Percentiles rank a stretch among this genome's conserved stretches.
phyloP scores from a whole-genome alignment of 2,329 filamentous ascomycete species.

The Sclerotinia glacialis region DNA sequence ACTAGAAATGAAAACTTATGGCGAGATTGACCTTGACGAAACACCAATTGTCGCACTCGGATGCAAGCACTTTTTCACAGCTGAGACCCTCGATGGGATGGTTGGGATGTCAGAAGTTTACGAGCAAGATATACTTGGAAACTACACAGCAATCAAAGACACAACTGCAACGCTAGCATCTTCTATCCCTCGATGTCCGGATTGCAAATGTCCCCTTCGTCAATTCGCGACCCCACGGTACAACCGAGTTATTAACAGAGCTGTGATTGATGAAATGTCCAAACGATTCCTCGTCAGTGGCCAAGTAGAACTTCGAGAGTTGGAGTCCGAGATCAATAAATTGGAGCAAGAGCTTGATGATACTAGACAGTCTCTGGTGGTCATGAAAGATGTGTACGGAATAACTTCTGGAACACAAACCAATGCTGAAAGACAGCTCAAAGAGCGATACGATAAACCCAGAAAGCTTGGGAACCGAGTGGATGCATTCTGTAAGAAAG shows the following conservation, averaged over 20 bases:
- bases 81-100: constrained; percentile 57
- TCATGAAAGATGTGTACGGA: background rate
- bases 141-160: constrained; percentile 36
- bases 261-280: constrained; percentile 42
- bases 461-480: constrained; percentile 31
- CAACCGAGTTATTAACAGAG: constrained; percentile 41
- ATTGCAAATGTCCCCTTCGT: constrained; percentile 39
- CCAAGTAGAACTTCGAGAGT: constrained; percentile 33
- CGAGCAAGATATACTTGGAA: constrained; percentile 35
- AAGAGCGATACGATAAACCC: constrained; percentile 27
- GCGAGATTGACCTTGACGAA: constrained; percentile 55
- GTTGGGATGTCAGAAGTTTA: constrained; percentile 48
- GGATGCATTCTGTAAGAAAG: constrained; percentile 29
- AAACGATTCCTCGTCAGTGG: constrained; percentile 40
- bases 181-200: constrained; percentile 38
- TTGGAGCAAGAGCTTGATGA: constrained; percentile 29
- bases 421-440: constrained; percentile 3
- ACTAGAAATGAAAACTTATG: constrained; percentile 52
- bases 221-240: constrained; percentile 41
- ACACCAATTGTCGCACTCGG: constrained; percentile 59
- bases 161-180: constrained; percentile 30
- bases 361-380: background rate
- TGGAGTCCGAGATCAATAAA: constrained; percentile 29
- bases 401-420: background rate
- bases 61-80: constrained; percentile 63